phyloP scores from a whole-genome alignment of 371 early-diverging fungal genomes.

The Cokeromyces recurvatus region DNA sequence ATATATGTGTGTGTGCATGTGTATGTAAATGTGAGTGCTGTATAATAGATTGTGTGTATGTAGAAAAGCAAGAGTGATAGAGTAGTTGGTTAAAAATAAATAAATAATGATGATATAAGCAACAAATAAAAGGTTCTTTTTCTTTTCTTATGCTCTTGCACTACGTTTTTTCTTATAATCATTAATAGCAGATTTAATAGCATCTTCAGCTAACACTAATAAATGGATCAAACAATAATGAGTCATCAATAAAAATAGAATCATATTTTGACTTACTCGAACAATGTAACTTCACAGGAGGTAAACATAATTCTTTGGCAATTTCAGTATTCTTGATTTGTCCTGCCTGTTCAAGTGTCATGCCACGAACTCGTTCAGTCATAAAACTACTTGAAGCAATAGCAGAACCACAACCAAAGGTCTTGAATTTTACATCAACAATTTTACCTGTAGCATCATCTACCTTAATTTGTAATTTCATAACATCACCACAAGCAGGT shows the following conservation, averaged over 20 bases:
- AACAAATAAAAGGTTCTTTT: too few relatives aligned
- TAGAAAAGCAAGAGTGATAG: too few relatives aligned
- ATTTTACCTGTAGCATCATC: constrained; percentile 88
- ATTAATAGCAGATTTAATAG: constrained; percentile 95
- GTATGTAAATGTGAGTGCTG: too few relatives aligned
- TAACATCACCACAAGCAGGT: constrained; percentile 99
- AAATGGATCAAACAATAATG: too few relatives aligned
- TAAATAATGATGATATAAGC: too few relatives aligned
- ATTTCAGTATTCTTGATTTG: constrained; percentile 96
- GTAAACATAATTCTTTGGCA: constrained; percentile 93
- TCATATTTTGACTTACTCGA: constrained; percentile 62
- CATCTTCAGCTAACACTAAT: constrained; percentile 98
- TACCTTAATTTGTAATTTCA: constrained; percentile 98
- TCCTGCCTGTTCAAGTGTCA: constrained; percentile 87
- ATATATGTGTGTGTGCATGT: too few relatives aligned
- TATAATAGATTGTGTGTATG: too few relatives aligned
- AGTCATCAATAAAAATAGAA: neutral
- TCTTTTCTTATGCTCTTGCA: neutral
- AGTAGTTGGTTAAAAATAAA: too few relatives aligned
- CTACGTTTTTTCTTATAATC: constrained; percentile 77
- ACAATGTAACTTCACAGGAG: constrained; percentile 99
- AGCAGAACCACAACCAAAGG: constrained; percentile 99
- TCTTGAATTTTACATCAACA: constrained; percentile 97
- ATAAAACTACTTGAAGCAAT: constrained; percentile 95
- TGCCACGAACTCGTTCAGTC: constrained; percentile 93